Evolutionary conservation across 345 rosid species (phyloP).

Genomic region (Boechera stricta): DNA sequence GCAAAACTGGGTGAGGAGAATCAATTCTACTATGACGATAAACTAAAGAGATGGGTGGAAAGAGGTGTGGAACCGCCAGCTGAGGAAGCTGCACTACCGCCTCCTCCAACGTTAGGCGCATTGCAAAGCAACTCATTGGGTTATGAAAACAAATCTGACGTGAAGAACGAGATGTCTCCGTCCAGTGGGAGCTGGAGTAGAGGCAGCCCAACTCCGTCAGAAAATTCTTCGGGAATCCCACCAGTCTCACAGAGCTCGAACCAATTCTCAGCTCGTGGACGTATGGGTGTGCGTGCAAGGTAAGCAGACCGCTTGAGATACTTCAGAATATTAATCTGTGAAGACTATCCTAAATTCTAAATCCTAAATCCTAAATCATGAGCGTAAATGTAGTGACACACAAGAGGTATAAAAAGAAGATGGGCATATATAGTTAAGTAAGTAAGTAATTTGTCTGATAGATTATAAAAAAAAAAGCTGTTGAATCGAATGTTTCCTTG

Average conservation of each 20-base stretch:
- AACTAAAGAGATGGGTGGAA: slow-evolving; percentile 98
- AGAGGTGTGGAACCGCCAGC: slow-evolving; percentile 91
- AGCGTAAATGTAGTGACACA: no score
- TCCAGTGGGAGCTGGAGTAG: slow-evolving; percentile 59
- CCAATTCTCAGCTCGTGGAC: slow-evolving; percentile 93
- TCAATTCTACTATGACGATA: slow-evolving; percentile 89
- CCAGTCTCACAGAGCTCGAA: slow-evolving; percentile 79
- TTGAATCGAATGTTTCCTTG: not conserved
- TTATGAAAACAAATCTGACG: slow-evolving; percentile 56
- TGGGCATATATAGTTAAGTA: no score
- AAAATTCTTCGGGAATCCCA: slow-evolving; percentile 70
- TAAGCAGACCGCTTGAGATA: slow-evolving; percentile 37
- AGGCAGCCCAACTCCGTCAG: slow-evolving; percentile 56
- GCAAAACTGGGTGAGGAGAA: slow-evolving; percentile 93
- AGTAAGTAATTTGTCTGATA: no score
- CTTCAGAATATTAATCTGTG: not conserved
- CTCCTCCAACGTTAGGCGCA: slow-evolving; percentile 80
- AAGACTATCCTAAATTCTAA: slow-evolving; percentile 4
- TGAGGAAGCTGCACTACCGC: slow-evolving; percentile 78
- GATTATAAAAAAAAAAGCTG: not conserved
- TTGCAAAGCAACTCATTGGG: slow-evolving; percentile 70
- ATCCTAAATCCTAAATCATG: no score
- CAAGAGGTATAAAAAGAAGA: not conserved
- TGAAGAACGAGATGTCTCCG: slow-evolving; percentile 56
- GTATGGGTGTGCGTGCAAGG: slow-evolving; percentile 90